Evolutionary conservation across 139 green algal genomes (phyloP).

Genomic region (Micromonas pusilla): DNA sequence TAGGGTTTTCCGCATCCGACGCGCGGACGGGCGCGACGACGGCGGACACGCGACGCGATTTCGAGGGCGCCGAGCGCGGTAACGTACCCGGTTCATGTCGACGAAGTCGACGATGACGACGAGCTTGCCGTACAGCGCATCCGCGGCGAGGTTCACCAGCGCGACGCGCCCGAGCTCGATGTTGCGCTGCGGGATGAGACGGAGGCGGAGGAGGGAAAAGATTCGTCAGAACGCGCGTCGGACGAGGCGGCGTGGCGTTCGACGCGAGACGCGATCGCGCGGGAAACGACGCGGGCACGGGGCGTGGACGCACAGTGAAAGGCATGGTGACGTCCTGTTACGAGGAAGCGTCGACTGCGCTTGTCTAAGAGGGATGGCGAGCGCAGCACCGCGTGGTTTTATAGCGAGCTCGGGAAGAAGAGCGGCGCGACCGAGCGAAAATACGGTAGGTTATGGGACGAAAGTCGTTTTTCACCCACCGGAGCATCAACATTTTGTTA

Average conservation of each 20-base stretch:
- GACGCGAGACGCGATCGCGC: neutral
- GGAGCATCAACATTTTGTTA: neutral
- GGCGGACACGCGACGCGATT: too few species aligned
- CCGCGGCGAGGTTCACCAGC: conserved; percentile 78
- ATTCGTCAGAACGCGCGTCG: neutral
- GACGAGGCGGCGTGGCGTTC: neutral
- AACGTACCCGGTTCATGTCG: conserved; percentile 85
- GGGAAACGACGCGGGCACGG: neutral
- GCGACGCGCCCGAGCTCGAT: conserved; percentile 94
- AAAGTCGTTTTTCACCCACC: neutral
- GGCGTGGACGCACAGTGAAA: neutral
- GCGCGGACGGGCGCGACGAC: too few species aligned
- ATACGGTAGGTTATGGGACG: neutral
- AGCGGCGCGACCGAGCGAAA: neutral
- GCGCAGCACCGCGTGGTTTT: neutral
- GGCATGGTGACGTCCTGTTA: neutral
- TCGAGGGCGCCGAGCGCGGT: too few species aligned
- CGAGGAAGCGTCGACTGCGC: neutral
- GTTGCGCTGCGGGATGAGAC: conserved; percentile 32
- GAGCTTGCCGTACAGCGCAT: conserved; percentile 66
- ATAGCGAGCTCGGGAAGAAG: neutral
- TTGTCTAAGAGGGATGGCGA: neutral
- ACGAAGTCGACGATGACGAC: conserved; percentile 81
- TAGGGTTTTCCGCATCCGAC: too few species aligned
- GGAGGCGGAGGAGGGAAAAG: neutral